phyloP scores from a whole-genome alignment of 1,284 basidiomycete species.

The Lignosus rhinocerotis region DNA sequence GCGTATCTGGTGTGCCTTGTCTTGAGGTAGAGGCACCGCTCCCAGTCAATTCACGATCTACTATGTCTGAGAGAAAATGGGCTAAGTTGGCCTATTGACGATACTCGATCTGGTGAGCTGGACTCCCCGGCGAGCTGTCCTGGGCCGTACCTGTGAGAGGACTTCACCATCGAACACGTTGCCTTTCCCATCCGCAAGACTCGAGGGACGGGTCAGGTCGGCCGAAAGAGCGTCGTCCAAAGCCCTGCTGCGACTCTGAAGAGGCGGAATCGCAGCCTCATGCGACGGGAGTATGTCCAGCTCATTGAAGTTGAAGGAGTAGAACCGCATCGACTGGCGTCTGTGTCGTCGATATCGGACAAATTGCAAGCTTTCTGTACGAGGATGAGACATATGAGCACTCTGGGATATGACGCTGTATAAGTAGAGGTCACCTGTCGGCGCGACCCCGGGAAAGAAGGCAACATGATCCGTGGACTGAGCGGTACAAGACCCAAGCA shows the following conservation, averaged over 20 bases:
- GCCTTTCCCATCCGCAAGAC: neutral
- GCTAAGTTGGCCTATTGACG: constrained; percentile 6
- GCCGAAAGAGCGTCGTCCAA: neutral
- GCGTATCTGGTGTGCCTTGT: neutral
- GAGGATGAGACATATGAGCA: neutral
- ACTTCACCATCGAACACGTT: constrained; percentile 11
- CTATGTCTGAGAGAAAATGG: neutral
- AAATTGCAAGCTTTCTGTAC: constrained; percentile 1
- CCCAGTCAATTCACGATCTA: neutral
- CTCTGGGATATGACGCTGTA: neutral
- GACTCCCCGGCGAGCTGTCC: neutral
- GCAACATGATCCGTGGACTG: neutral
- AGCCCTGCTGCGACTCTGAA: neutral
- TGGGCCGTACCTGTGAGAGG: constrained; percentile 13
- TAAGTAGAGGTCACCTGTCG: neutral
- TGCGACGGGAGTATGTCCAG: constrained; percentile 25
- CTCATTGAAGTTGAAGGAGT: constrained; percentile 23
- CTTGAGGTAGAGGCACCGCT: neutral
- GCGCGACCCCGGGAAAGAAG: neutral
- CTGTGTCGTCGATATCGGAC: constrained; percentile 18
- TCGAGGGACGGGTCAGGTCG: constrained; percentile 12
- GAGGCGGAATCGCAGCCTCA: neutral
- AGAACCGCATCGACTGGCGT: constrained; percentile 24
- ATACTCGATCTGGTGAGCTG: neutral
- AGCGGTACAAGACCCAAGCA: constrained; percentile 7